Percentiles rank a stretch among this genome's conserved stretches.
Evolutionary conservation across 2,329 filamentous ascomycete genomes (phyloP).

Genomic region (Neurospora sp.): DNA sequence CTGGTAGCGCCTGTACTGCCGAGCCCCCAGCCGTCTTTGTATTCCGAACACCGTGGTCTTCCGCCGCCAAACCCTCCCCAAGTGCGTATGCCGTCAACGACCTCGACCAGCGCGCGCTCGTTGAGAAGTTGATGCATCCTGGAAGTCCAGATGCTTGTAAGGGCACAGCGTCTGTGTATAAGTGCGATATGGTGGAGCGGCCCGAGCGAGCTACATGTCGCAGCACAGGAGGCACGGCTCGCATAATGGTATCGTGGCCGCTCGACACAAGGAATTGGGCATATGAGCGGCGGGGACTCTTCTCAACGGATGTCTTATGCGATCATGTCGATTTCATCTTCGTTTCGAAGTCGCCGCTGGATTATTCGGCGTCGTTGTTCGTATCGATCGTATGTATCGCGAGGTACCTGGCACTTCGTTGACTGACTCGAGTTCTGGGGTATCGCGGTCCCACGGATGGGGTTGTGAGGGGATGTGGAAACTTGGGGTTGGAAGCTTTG

Average conservation of each 20-base stretch:
- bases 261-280: slow-evolving; percentile 1
- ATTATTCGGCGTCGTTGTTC: not conserved
- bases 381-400: not conserved
- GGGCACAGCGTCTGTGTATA: not conserved
- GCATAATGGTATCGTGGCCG: slow-evolving; percentile 4
- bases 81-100: not conserved
- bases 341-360: not conserved
- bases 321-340: not conserved
- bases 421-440: not conserved
- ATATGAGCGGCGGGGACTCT: slow-evolving; percentile 2
- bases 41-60: not conserved
- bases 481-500: not conserved
- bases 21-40: not conserved
- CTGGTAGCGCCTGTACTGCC: not conserved
- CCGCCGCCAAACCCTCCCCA: not conserved
- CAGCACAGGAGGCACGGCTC: slow-evolving; percentile 2
- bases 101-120: not conserved
- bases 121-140: not conserved
- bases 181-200: not conserved
- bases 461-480: not conserved
- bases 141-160: not conserved
- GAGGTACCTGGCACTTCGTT: not conserved
- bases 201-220: not conserved
- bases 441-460: not conserved
- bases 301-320: not conserved